These are phyloP conservation scores for Monilinia laxa DNA, from an alignment of 2,329 filamentous ascomycete species.

Conservation along the genomic window DNA sequence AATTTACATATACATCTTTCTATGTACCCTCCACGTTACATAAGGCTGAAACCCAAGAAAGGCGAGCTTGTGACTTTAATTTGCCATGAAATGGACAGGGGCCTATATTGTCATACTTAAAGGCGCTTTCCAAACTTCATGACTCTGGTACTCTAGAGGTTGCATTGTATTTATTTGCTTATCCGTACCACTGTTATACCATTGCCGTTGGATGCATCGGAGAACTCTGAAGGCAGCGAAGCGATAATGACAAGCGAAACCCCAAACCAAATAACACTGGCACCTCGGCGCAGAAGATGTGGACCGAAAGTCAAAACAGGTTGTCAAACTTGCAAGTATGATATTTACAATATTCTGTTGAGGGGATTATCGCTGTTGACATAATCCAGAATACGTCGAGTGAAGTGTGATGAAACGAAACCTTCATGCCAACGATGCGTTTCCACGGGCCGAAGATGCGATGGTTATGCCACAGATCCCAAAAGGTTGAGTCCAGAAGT, in stretches of 20 bases:
- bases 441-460: slow-evolving; percentile 24
- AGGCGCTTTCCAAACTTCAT: neutral
- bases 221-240: neutral
- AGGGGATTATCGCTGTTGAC: neutral
- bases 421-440: slow-evolving; percentile 25
- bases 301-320: slow-evolving; percentile 22
- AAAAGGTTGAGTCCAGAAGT: slow-evolving; percentile 9
- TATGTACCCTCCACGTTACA: neutral
- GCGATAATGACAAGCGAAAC: neutral
- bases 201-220: neutral
- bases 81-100: neutral
- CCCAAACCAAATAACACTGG: neutral
- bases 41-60: neutral
- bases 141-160: neutral
- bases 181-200: neutral
- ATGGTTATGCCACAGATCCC: slow-evolving; percentile 23
- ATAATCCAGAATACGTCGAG: slow-evolving; percentile 24
- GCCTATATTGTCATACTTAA: slow-evolving; percentile 3
- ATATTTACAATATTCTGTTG: neutral
- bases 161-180: slow-evolving; percentile 10
- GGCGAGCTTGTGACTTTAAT: neutral
- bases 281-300: slow-evolving; percentile 9
- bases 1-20: neutral
- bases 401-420: slow-evolving; percentile 28
- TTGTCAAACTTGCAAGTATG: slow-evolving; percentile 24